Evolutionary conservation across 148 eudicot genomes (phyloP).

Genomic region (Rhododendron simsii): DNA sequence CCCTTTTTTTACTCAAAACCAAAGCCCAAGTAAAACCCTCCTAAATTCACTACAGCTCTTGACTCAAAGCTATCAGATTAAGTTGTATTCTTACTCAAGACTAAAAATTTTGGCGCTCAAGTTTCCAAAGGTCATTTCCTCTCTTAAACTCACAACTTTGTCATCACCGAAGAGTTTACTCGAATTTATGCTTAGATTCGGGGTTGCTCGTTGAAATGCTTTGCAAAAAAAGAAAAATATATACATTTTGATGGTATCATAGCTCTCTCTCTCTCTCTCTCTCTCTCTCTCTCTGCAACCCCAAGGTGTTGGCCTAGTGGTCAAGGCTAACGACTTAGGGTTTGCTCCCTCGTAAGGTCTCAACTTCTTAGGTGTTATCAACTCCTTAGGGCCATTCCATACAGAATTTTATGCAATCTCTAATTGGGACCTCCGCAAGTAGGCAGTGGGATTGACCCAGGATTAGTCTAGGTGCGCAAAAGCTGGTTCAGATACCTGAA

Average conservation of each 20-base stretch:
- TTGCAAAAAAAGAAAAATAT: no score
- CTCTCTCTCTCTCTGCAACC: no score
- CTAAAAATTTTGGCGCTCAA: background rate
- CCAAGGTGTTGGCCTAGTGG: background rate
- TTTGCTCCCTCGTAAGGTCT: background rate
- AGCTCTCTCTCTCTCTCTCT: no score
- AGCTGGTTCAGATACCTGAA: background rate
- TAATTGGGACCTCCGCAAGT: background rate
- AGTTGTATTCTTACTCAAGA: background rate
- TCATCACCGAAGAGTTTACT: background rate
- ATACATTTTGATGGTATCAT: background rate
- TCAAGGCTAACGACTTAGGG: background rate
- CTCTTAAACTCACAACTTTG: background rate
- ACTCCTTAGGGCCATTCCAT: no score
- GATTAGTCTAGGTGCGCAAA: background rate
- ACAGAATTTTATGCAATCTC: background rate
- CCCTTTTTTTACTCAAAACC: background rate
- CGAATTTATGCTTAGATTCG: background rate
- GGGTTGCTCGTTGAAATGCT: background rate
- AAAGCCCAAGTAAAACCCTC: background rate
- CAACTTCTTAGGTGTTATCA: no score
- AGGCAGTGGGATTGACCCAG: no score
- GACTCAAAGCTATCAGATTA: background rate
- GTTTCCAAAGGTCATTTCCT: background rate
- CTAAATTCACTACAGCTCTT: background rate